phyloP scores from a whole-genome alignment of 768 basidiomycete species.

The Lactarius akahatsu region DNA sequence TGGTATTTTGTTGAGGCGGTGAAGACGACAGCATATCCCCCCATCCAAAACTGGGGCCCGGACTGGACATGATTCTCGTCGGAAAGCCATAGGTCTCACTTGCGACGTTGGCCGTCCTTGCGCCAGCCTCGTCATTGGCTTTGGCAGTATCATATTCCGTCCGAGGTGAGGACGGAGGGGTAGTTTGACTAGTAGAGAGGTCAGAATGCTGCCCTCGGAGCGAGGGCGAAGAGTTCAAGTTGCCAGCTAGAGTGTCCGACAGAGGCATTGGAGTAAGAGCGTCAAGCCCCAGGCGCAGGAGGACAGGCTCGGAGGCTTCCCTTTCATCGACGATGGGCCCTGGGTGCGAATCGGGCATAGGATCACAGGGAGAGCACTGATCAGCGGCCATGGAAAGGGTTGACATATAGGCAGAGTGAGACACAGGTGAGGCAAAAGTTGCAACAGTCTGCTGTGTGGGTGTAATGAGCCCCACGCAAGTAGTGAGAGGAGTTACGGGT shows the following conservation, averaged over 20 bases:
- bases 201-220: not conserved
- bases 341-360: not conserved
- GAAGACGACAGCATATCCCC: slow-evolving; percentile 1
- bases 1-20: not conserved
- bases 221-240: not conserved
- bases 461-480: not conserved
- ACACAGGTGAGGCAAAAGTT: slow-evolving; percentile 1
- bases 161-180: slow-evolving; percentile 19
- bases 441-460: not conserved
- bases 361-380: not conserved
- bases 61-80: slow-evolving; percentile 19
- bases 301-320: not conserved
- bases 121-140: not conserved
- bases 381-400: not conserved
- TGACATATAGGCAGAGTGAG: not conserved
- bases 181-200: slow-evolving; percentile 1
- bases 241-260: not conserved
- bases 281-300: not conserved
- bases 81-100: not conserved
- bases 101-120: not conserved
- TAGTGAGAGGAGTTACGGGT: not conserved
- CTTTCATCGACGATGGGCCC: not conserved
- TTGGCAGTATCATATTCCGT: not conserved
- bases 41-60: not conserved
- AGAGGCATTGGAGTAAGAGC: not conserved